Evolutionary conservation across 2,329 filamentous ascomycete species (phyloP).

Genomic region (Lizonia empirigonia): DNA sequence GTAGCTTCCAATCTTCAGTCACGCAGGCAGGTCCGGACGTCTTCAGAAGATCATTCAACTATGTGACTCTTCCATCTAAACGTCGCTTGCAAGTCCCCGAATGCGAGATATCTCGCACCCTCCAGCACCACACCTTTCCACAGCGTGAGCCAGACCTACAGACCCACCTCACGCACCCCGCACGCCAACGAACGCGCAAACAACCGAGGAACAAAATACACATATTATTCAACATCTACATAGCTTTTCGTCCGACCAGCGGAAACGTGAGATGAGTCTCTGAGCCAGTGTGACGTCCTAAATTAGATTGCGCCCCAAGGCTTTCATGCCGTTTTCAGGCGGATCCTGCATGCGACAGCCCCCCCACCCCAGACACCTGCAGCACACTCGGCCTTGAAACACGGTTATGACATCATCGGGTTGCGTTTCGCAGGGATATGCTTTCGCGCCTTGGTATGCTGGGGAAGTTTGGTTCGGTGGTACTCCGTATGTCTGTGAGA

Average conservation of each 20-base stretch:
- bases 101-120: too few species aligned
- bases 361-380: neutral
- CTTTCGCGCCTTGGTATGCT: too few species aligned
- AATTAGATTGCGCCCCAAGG: constrained; percentile 6
- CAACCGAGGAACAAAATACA: neutral
- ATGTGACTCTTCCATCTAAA: too few species aligned
- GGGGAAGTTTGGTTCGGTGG: too few species aligned
- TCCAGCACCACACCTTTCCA: too few species aligned
- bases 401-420: constrained; percentile 3
- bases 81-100: too few species aligned
- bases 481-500: too few species aligned
- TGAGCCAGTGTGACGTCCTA: neutral
- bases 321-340: constrained; percentile 4
- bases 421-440: neutral
- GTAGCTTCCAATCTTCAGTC: too few species aligned
- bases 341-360: constrained; percentile 2
- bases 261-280: neutral
- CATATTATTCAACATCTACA: constrained; percentile 1
- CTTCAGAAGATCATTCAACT: too few species aligned
- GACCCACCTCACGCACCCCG: neutral
- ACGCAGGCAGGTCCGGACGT: too few species aligned
- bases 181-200: neutral
- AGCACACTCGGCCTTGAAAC: constrained; percentile 3
- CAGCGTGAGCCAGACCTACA: too few species aligned
- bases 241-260: constrained; percentile 2